Conservation (phyloP, 768 basidiomycete species). For the Pisolithus orientalis region DNA sequence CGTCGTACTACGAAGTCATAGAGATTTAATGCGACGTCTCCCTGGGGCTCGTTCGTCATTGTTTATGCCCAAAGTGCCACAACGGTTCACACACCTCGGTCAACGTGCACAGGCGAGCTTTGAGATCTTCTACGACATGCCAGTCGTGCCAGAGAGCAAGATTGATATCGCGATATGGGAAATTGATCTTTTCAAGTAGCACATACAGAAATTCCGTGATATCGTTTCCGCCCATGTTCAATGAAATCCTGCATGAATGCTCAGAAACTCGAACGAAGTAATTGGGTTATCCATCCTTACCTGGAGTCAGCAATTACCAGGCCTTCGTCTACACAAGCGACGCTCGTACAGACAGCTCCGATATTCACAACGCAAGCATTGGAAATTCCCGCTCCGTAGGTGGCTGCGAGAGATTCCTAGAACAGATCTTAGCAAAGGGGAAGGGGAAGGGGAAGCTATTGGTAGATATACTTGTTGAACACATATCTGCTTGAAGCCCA, state of each 20-base stretch:
- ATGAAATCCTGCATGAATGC: constrained; percentile 47
- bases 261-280: constrained; percentile 2
- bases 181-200: constrained; percentile 70
- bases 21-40: constrained; percentile 82
- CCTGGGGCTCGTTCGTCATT: constrained; percentile 37
- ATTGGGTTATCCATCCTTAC: constrained; percentile 34
- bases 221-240: constrained; percentile 92
- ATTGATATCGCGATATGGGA: constrained; percentile 85
- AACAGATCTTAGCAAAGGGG: neutral
- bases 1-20: constrained; percentile 86
- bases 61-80: neutral
- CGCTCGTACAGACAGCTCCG: constrained; percentile 75
- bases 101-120: constrained; percentile 76
- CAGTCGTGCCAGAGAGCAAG: constrained; percentile 78
- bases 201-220: constrained; percentile 86
- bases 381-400: constrained; percentile 92
- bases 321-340: constrained; percentile 95
- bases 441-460: neutral
- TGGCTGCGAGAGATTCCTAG: constrained; percentile 88
- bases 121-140: constrained; percentile 88
- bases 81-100: constrained; percentile 58
- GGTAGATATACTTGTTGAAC: constrained; percentile 66
- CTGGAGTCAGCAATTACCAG: constrained; percentile 81
- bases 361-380: constrained; percentile 96
- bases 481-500: constrained; percentile 93